A percentile compares a stretch with the other conserved stretches of the same genome.
Conservation (phyloP, 1,284 basidiomycete genomes). For the Trametes versicolor region DNA sequence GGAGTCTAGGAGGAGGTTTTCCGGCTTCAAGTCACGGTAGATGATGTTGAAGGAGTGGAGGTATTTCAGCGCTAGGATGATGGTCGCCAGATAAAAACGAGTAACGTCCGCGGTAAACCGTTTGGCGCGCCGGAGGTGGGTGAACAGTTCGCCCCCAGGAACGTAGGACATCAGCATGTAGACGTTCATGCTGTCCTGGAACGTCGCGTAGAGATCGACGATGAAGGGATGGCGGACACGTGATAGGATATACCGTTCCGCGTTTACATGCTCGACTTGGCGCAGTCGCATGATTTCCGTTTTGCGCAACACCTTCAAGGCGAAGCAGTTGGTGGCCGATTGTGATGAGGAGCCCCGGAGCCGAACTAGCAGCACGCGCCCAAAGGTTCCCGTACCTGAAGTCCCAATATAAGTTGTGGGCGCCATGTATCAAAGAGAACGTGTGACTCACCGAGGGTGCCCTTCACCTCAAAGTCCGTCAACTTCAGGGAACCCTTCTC, state of each 20-base stretch:
- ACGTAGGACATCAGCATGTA: constrained; percentile 99
- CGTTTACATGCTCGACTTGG: constrained; percentile 98
- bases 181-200: constrained; percentile 94
- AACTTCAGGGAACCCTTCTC: constrained; percentile 66
- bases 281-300: constrained; percentile 95
- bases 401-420: not conserved
- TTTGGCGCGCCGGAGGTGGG: constrained; percentile 90
- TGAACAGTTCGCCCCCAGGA: constrained; percentile 97
- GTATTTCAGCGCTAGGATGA: constrained; percentile 95
- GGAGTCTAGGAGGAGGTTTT: constrained; percentile 95
- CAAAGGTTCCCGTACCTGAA: constrained; percentile 93
- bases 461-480: constrained; percentile 83
- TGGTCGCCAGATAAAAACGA: constrained; percentile 98
- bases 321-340: constrained; percentile 78
- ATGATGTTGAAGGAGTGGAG: constrained; percentile 99
- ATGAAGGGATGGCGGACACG: constrained; percentile 85
- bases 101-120: constrained; percentile 98
- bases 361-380: constrained; percentile 87
- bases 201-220: constrained; percentile 93
- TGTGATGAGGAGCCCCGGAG: constrained; percentile 59
- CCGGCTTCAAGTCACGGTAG: constrained; percentile 98
- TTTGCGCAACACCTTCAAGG: constrained; percentile 94
- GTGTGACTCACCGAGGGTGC: constrained; percentile 70
- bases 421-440: not conserved
- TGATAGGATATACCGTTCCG: constrained; percentile 95